Evolutionary conservation across 306 rosid genomes (phyloP).

Genomic region (Datisca glomerata): DNA sequence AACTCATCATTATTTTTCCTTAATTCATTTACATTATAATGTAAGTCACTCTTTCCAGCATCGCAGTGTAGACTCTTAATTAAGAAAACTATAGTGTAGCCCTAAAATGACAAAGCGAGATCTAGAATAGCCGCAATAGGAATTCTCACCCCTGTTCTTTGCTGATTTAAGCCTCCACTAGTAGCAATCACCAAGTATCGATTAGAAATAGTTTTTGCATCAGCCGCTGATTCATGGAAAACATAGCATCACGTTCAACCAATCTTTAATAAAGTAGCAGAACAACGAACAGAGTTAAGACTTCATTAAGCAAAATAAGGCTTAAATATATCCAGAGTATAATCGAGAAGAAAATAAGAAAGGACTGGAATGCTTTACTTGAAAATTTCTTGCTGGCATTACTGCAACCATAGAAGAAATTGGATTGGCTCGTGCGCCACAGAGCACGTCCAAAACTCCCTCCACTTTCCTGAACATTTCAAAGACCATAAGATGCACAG

Average conservation of each 20-base stretch:
- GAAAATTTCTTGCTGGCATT: not conserved
- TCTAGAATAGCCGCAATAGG: not conserved
- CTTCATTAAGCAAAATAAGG: not conserved
- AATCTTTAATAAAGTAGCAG: not conserved
- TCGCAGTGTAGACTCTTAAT: not conserved
- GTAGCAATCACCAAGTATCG: not conserved
- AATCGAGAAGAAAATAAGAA: not conserved
- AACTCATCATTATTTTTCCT: too few relatives aligned
- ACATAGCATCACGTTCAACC: not conserved
- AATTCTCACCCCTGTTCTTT: not conserved
- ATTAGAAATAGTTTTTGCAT: not conserved
- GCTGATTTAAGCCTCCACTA: slow-evolving; percentile 2
- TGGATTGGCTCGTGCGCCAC: not conserved
- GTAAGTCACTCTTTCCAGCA: not conserved
- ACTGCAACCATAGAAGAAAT: slow-evolving; percentile 2
- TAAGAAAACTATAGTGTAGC: not conserved
- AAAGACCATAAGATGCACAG: not conserved
- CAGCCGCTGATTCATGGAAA: not conserved
- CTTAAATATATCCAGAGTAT: not conserved
- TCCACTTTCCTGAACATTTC: not conserved
- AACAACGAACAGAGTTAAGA: not conserved
- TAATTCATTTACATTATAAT: too few relatives aligned
- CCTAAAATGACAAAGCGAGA: not conserved
- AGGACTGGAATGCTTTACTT: not conserved
- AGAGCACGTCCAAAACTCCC: not conserved